Evolutionary conservation across 169 alveolate species (phyloP), one percentile per base, ranked within the genome.

Genomic region (Eimeria sp.): DNA sequence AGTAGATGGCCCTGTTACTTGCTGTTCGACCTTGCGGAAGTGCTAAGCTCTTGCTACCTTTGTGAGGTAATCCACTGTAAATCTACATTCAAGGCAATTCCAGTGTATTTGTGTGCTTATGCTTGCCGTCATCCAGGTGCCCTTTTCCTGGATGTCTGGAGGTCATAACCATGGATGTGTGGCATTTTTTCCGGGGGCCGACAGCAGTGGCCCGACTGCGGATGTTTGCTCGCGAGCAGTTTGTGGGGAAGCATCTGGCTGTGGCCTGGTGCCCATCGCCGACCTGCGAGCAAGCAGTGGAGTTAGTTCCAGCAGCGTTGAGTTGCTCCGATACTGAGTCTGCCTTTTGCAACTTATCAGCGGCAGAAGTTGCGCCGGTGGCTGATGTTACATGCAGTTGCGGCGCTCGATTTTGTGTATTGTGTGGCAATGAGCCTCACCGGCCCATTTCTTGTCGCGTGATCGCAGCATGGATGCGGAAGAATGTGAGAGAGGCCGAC

Each of bases 181-280:
- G 91, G 91, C 70, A 58, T 57, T 54, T 49, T 20, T 83, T 83
- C 73, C 91, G 91, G 91, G 91, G 91, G 25, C 91, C 91, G 34
- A 25, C 75, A 83, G 91, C 75, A 14, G 91, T 83, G n/a, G 91
- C 76, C 51, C 91, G 91, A 2, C 30, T 83, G 58, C 91, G 93
- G 51, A 63, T 63, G 93, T 87, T 58, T 49, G 93, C 82, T 40
- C 93, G 93, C 65, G 93, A 61, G 83, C 82, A 58, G 61, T 86
- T 86, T 40, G 91, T 94, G 18, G 98, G 97, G 89, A 84, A 95
- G 76, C 95, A 96, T 65, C 94, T 96, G 76, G 96, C 95, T 67
- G 90, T 97, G 34, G 97, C 97, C 90, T 97, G 98, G 98, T 97
- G 99, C 82, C 99, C 99, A 20, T 97, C 98, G 58, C 98, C 98